Base-by-base conservation (phyloP, 257 asterid species). In the Capsicum baccatum region DNA sequence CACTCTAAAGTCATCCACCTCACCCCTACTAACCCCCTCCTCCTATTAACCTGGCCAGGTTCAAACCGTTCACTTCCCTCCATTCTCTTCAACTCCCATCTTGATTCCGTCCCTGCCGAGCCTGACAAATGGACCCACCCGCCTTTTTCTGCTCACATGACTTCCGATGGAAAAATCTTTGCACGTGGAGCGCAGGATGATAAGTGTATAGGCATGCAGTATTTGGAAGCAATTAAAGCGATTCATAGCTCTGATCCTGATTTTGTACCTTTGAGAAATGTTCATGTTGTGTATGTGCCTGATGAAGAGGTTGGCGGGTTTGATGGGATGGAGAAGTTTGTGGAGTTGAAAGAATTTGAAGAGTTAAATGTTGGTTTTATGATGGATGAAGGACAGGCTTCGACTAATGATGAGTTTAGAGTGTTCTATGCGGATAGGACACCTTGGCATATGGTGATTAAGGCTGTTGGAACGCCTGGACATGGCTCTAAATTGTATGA, bases 151-250 rank as follows among this genome's bases (percentile, higher is more conserved):
- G 98, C 98, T 79, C 90, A 92, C 83, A 47, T 83, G 44, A 39
- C 98, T 37, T 19, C 80, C 1, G 90, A 87, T 17, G 99, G 99
- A 9, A 89, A 85, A 80, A 94, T 94, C 67, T 93, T 87, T 85
- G 98, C 96, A 47, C 98, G 98, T 5, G 99, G 99, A 3, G 93
- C 99, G 11, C 99, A 96, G 88, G 99, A 96, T 68, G 99, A 96
- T 83, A 96, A 96, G 63, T 96, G 97, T 73, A 90, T 93, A 5
- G 97, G 92, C 71, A 84, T 94, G 91, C 99, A 94, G 89, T 94
- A 93, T 62, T 80, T 96, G 39, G 97, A 93, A 84, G 98, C 98
- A 9, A 92, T 94, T 19, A 93, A 66, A 47, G 83, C 57, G 48
- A 83, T 83, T 39, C 79, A 83, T 55, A 83, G 6, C 54, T 54